Conservation (phyloP, 768 basidiomycete genomes). For the Russula abietina region DNA sequence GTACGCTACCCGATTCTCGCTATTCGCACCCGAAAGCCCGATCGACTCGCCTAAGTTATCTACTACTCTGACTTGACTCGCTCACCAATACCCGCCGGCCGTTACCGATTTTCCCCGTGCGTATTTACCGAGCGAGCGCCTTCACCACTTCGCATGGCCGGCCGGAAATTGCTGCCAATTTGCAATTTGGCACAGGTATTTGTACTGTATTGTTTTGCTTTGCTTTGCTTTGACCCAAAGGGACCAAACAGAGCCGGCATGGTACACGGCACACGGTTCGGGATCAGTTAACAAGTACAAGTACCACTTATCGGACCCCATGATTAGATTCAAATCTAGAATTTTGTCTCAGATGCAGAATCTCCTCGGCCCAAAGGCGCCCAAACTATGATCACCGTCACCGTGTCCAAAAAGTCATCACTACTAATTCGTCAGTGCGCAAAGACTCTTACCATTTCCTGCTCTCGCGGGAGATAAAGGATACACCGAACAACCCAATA, state of each 20-base stretch:
- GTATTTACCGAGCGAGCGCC: background rate
- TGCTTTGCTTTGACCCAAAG: too few relatives aligned
- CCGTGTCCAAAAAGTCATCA: too few relatives aligned
- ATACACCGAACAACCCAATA: background rate
- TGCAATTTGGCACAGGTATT: too few relatives aligned
- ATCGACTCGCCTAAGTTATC: background rate
- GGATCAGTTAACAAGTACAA: too few relatives aligned
- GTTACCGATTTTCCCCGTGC: too few relatives aligned
- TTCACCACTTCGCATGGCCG: too few relatives aligned
- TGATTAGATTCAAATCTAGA: slow-evolving; percentile 18
- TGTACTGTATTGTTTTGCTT: background rate
- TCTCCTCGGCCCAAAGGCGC: background rate
- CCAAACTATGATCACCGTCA: background rate
- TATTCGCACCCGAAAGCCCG: background rate
- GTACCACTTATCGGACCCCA: background rate
- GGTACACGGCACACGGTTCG: too few relatives aligned
- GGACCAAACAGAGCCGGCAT: slow-evolving; percentile 1
- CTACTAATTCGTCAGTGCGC: background rate
- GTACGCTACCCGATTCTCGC: background rate
- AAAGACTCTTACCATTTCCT: background rate
- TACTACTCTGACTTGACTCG: background rate
- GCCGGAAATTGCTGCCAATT: too few relatives aligned
- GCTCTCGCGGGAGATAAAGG: background rate
- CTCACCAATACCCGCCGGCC: background rate
- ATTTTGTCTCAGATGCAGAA: slow-evolving; percentile 12